Conservation (phyloP, 1,284 basidiomycete genomes). For the Rugiboletus extremiorientalis region DNA sequence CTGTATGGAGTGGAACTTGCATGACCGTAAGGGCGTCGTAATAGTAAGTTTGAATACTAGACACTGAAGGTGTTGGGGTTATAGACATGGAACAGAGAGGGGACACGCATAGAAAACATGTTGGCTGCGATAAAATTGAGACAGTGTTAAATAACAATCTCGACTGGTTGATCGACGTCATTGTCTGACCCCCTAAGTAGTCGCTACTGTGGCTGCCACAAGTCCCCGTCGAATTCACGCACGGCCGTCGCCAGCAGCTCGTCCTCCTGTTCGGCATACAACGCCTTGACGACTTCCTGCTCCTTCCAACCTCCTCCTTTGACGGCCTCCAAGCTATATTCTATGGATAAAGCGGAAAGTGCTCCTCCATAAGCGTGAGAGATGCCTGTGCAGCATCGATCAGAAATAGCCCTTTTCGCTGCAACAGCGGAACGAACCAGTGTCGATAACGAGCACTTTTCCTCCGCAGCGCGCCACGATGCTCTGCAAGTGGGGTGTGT, state of each 20-base stretch:
- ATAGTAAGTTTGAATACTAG: conserved; percentile 24
- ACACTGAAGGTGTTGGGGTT: conserved; percentile 14
- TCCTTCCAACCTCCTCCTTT: conserved; percentile 59
- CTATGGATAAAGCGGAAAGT: conserved; percentile 82
- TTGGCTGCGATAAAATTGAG: neutral
- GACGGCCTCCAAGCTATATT: conserved; percentile 71
- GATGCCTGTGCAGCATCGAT: conserved; percentile 55
- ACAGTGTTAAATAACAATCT: conserved; percentile 25
- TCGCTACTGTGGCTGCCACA: conserved; percentile 16
- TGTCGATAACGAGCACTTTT: conserved; percentile 91
- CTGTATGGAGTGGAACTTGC: conserved; percentile 5
- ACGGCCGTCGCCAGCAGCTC: conserved; percentile 39
- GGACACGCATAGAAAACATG: neutral
- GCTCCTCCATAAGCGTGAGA: conserved; percentile 93
- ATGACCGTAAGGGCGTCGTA: conserved; percentile 31
- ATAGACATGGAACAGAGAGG: conserved; percentile 17
- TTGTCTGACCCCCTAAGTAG: conserved; percentile 19
- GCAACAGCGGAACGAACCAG: conserved; percentile 42
- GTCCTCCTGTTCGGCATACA: conserved; percentile 64
- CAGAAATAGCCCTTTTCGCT: neutral
- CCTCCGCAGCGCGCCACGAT: conserved; percentile 84
- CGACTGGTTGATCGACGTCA: conserved; percentile 22
- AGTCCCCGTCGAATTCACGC: conserved; percentile 27
- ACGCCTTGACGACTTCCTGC: conserved; percentile 73
- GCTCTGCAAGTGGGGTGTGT: conserved; percentile 85